Evolutionary conservation across 208 protist genomes (phyloP).

Genomic region (Strigomonas culicis): DNA sequence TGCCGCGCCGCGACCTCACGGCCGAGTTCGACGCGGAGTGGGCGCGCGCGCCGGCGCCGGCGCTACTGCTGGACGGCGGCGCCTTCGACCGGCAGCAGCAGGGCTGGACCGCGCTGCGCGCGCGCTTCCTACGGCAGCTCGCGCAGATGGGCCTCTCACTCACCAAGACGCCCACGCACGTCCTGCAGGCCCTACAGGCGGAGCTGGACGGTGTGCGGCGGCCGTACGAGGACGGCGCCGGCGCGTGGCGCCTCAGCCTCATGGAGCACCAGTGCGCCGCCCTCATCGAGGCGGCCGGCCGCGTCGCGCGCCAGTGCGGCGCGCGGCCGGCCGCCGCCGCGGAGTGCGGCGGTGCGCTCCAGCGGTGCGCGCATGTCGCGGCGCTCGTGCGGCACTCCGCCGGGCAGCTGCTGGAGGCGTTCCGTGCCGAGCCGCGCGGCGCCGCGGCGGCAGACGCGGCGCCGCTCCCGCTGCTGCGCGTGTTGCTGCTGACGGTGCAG

Average conservation of each 20-base stretch:
- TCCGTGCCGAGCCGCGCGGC: background rate
- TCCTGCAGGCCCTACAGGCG: constrained; percentile 12
- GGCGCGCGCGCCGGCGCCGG: too few species aligned
- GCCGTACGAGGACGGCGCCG: constrained; percentile 1
- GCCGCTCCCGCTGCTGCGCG: constrained; percentile 14
- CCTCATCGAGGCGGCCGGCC: constrained; percentile 12
- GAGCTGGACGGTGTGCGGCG: constrained; percentile 7
- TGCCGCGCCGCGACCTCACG: background rate
- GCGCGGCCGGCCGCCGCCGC: background rate
- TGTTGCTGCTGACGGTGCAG: constrained; percentile 15
- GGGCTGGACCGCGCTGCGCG: constrained; percentile 13
- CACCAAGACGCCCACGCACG: constrained; percentile 2
- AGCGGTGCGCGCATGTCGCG: background rate
- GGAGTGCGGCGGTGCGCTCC: constrained; percentile 4
- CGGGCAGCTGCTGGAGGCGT: constrained; percentile 15
- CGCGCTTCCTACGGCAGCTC: constrained; percentile 12
- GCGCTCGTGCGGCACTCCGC: constrained; percentile 16
- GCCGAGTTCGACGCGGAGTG: background rate
- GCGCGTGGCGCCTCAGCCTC: constrained; percentile 34
- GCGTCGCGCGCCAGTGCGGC: background rate
- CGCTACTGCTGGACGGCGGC: background rate
- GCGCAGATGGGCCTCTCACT: background rate
- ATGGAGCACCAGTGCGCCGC: constrained; percentile 24
- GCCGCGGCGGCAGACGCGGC: constrained; percentile 4
- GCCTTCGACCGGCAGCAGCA: constrained; percentile 14